Base-by-base conservation (phyloP, 306 rosid genomes). In the Dryas drummondii region DNA sequence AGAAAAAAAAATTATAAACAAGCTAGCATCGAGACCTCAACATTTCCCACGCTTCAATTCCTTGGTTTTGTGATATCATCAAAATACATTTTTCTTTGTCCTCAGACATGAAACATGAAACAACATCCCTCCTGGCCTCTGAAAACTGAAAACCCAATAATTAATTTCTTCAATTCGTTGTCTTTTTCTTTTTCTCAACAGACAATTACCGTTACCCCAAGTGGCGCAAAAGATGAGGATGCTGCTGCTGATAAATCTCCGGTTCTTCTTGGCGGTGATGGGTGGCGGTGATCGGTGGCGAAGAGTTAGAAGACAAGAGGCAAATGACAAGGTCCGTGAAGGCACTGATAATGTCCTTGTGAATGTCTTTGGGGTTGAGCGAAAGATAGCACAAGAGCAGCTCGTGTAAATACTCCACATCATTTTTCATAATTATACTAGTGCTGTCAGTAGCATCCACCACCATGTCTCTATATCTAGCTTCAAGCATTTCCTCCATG, bases 401-500 rank as follows among this genome's bases (percentile, higher is more conserved):
- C 63, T 90, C 86, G 5, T 91, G 92, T 11, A 94, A 81, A 72
- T 88, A 94, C 22, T 87, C 91, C 88, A 90, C 81, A 51, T 94
- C 91, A 45, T 78, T 15, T 4, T 65, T 41, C 6, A 15, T 41
- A 46, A 13, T 48, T 40, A 5, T 41, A 7, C 15, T 9, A 41
- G 37, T 2, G 37, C 2, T 32, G 37, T 63, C 68, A 40, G 22
- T 22, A 22, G 22, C 22, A 22, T 22, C 22, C 22, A 22, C 22
- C 22, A 22, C 22, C 22, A 22, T 22, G 22, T 22, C 22, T 1
- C 68, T 63, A 62, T 82, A 74, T 49, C 89, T 85, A 0, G 97
- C 89, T 57, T 85, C 81, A 1, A 91, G 76, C 98, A 94, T 94
- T 72, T 91, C 97, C 55, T 87, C 88, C 98, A 94, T 94, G 54